Base-by-base conservation (phyloP, 805 yeast species). In the Metschnikowia cubensis region DNA sequence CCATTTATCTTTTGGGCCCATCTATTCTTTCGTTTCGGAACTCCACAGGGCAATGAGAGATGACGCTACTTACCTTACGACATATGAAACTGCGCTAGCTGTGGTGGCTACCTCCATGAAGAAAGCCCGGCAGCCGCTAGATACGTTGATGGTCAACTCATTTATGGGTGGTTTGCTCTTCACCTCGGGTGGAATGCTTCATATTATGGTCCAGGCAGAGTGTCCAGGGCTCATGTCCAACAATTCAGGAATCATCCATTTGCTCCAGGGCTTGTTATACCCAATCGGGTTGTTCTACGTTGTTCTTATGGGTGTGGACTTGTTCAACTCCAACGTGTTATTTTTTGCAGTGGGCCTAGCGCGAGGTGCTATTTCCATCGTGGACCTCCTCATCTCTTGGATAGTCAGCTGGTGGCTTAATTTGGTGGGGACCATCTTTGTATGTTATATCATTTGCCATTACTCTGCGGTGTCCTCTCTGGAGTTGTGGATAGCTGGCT, bases 81-180 rank as follows among this genome's bases (percentile, higher is more conserved):
- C 92, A 6, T 83, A 87, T 67, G 95, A 87, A 59, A 83, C 92
- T 2, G 94, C 94, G 0, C 66, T 87, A 45, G 94, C 95, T 0
- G 85, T 86, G 37, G 92, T 87, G 17, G 95, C 95, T 7, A 87
- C 94, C 0, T 75, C 89, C 2, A 87, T 87, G 94, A 87, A 87
- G 65, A 87, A 87, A 60, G 79, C 91, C 3, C 74, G 95, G 64
- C 74, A 85, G 29, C 75, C 81, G 54, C 56, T 82, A 4, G 84
- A 83, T 50, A 75, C 83, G 0, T 62, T 87, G n/a, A 55, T 81
- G 0, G 59, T 86, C 18, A 85, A 85, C 61, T 81, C 90, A 0
- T 63, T 86, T 4, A 69, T 85, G 52, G 95, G 90, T 3, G 94
- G 89, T 0, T 55, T 85, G 1, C 63, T 87, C 3, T 87, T 87